Evolutionary conservation across 176 grass and related monocot species (phyloP).

Genomic region (Aechmea fasciata): DNA sequence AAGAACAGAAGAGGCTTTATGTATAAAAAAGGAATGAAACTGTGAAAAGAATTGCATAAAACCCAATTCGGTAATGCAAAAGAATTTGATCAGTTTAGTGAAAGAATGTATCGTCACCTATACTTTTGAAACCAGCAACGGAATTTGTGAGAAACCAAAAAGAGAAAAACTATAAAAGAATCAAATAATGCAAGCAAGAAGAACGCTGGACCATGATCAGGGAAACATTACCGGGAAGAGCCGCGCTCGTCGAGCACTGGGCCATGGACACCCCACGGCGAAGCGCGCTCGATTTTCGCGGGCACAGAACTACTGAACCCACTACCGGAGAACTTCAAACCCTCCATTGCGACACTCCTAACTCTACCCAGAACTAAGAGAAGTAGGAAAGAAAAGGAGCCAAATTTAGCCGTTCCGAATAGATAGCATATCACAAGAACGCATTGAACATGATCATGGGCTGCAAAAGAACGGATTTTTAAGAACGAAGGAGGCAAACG

Average conservation of each 20-base stretch:
- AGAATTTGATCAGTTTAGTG: constrained; percentile 45
- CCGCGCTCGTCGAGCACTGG: constrained; percentile 23
- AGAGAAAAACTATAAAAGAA: constrained; percentile 53
- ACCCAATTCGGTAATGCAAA: background rate
- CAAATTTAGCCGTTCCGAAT: background rate
- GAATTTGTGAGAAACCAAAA: constrained; percentile 14
- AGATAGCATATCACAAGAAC: background rate
- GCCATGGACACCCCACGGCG: constrained; percentile 41
- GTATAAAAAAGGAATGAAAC: too few relatives aligned
- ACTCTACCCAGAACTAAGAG: background rate
- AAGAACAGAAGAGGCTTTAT: too few relatives aligned
- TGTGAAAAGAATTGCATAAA: too few relatives aligned
- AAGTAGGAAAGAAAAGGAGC: background rate
- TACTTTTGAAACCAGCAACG: constrained; percentile 39
- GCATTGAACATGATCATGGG: background rate
- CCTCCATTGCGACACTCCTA: constrained; percentile 34
- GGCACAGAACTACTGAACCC: constrained; percentile 9
- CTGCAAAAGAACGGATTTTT: too few relatives aligned
- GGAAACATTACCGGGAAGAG: constrained; percentile 21
- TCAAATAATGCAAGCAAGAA: constrained; percentile 57
- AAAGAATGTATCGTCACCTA: constrained; percentile 32
- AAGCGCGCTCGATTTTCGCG: constrained; percentile 27
- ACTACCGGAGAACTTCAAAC: constrained; percentile 20
- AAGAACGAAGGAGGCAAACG: background rate
- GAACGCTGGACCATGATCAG: constrained; percentile 28